Evolutionary conservation across 345 rosid genomes (phyloP).

Genomic region (Bruguiera sexangula): DNA sequence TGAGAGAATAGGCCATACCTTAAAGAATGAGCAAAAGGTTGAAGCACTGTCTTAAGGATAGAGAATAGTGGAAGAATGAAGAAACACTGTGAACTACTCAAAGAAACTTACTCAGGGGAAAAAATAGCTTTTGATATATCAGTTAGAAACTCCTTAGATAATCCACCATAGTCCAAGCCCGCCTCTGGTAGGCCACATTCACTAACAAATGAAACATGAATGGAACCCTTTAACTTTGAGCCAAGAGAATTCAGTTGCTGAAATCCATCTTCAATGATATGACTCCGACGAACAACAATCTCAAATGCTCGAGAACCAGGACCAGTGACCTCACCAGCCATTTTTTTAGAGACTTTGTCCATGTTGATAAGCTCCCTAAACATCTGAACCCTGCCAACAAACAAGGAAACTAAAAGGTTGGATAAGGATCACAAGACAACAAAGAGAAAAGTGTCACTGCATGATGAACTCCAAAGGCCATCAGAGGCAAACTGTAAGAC

Average conservation of each 20-base stretch:
- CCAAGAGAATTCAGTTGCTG: slow-evolving; percentile 76
- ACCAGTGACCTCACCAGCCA: slow-evolving; percentile 82
- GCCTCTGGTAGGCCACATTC: slow-evolving; percentile 98
- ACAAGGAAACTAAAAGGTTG: slow-evolving; percentile 5
- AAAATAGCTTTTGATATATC: slow-evolving; percentile 92
- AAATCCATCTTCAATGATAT: slow-evolving; percentile 92
- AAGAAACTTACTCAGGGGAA: slow-evolving; percentile 74
- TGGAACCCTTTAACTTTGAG: slow-evolving; percentile 80
- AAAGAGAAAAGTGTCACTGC: neutral
- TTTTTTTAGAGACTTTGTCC: slow-evolving; percentile 85
- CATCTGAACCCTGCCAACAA: slow-evolving; percentile 76
- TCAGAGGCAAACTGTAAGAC: neutral
- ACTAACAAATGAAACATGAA: slow-evolving; percentile 93
- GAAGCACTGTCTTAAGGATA: neutral
- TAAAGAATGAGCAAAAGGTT: slow-evolving; percentile 4
- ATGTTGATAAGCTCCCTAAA: slow-evolving; percentile 86
- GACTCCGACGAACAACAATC: slow-evolving; percentile 88
- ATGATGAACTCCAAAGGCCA: too few relatives aligned
- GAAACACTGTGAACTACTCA: neutral
- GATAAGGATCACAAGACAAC: too few relatives aligned
- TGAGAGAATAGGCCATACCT: slow-evolving; percentile 92
- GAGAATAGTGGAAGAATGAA: neutral
- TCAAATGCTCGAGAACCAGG: slow-evolving; percentile 83
- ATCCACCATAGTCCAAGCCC: slow-evolving; percentile 96
- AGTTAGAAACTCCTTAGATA: slow-evolving; percentile 92